Evolutionary conservation across 768 basidiomycete genomes (phyloP).

Genomic region (Tricholoma bakamatsutake): DNA sequence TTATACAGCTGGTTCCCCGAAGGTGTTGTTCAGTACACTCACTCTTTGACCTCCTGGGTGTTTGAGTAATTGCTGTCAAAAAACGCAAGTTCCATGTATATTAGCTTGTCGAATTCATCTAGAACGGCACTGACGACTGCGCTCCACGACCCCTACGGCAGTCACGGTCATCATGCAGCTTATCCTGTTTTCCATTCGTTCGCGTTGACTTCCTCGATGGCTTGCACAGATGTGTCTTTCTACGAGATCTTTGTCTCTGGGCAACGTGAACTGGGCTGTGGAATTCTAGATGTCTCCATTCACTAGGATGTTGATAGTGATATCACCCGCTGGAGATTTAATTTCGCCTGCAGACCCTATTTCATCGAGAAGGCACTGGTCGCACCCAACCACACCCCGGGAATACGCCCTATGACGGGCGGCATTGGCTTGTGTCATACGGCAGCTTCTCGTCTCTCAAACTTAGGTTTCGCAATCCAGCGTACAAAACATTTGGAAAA

Average conservation of each 20-base stretch:
- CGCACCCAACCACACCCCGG: too few relatives aligned
- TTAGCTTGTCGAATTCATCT: not conserved
- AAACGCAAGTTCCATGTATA: conserved; percentile 14
- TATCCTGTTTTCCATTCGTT: too few relatives aligned
- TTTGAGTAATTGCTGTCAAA: conserved; percentile 55
- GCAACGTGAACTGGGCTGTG: not conserved
- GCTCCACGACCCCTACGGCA: too few relatives aligned
- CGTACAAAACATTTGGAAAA: too few relatives aligned
- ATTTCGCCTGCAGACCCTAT: not conserved
- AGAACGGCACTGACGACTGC: not conserved
- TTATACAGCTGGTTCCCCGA: conserved; percentile 84
- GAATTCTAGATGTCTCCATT: not conserved
- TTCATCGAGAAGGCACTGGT: too few relatives aligned
- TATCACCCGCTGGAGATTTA: not conserved
- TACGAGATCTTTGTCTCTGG: not conserved
- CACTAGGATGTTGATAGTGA: not conserved
- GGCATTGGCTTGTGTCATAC: too few relatives aligned
- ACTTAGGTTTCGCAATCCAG: too few relatives aligned
- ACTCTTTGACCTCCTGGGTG: conserved; percentile 64
- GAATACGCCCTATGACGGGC: too few relatives aligned
- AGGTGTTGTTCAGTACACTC: conserved; percentile 66
- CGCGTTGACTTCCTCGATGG: not conserved
- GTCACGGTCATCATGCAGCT: too few relatives aligned
- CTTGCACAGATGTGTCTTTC: conserved; percentile 7
- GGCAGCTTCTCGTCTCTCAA: too few relatives aligned